Evolutionary conservation across 495 filamentous ascomycete species (phyloP), one percentile per base, ranked within the genome.

Genomic region (Friedmanniomyces endolithicus): DNA sequence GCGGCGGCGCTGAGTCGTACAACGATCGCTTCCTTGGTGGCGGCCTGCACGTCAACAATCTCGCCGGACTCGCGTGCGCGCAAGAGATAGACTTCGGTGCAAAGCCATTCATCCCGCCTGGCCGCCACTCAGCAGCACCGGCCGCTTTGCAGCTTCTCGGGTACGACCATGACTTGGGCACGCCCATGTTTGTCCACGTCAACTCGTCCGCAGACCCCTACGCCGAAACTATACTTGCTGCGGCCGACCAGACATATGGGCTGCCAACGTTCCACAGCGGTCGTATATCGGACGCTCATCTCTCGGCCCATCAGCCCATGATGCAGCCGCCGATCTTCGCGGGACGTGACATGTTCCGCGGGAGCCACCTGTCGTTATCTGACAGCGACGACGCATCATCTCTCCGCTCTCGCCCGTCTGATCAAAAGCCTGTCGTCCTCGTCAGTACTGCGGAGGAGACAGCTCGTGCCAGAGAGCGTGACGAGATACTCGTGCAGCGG

Each of bases 401-500:
- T 19, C 37, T 2, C 14, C 4, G 24, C 47, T 25, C 17, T 3
- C 25, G 6, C 24, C 34, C 47, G 14, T 24, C 17, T n/a, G 14
- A 14, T 22, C n/a, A 35, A 3, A 19, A 50, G 2, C 20, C 2
- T 35, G 35, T 25, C 35, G 17, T 20, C 7, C 2, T 11, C 31
- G 22, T 8, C 50, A 11, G 1, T 17, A 14, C 17, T 12, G 7
- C 20, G 31, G 11, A 22, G 16, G 34, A 22, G n/a, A 23, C 1
- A 31, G 48, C 29, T 17, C 17, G 29, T 20, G 33, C 17, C 6
- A 11, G 46, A 22, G 12, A 50, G 39, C 57, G 50, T 24, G 82
- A 94, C 63, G 66, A 72, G 0, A 80, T 85, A 52, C 71, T 96
- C 0, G 70, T 94, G 16, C 61, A 74, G 14, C 76, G 70, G 47